Evolutionary conservation across 768 basidiomycete genomes (phyloP).

Genomic region (Tricholoma sp.): DNA sequence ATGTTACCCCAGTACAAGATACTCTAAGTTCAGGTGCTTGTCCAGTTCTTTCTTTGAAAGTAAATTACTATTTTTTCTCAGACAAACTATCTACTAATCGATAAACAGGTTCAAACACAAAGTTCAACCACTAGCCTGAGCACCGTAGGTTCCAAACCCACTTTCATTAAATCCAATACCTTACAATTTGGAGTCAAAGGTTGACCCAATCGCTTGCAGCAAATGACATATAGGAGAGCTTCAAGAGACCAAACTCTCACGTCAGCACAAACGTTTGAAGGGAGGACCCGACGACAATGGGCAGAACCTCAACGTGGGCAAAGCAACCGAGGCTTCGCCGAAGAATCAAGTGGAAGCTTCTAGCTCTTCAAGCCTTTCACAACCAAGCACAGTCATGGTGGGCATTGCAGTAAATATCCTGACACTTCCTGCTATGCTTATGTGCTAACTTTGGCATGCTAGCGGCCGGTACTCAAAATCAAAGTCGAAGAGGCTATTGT

Average conservation of each 20-base stretch:
- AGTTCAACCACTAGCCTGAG: neutral
- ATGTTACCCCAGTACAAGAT: neutral
- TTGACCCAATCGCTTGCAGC: neutral
- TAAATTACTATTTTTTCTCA: neutral
- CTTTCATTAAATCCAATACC: neutral
- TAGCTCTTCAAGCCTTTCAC: neutral
- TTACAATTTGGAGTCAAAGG: neutral
- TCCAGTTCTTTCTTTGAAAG: neutral
- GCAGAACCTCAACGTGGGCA: neutral
- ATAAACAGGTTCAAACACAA: neutral
- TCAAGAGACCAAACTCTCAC: neutral
- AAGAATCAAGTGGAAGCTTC: neutral
- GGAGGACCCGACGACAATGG: neutral
- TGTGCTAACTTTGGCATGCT: neutral
- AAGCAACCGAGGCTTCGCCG: neutral
- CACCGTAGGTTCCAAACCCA: no score
- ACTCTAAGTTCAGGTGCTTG: neutral
- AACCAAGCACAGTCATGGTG: neutral
- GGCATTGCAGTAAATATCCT: neutral
- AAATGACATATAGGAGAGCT: neutral
- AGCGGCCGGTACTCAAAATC: neutral
- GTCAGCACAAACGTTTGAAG: neutral
- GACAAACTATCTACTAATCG: neutral
- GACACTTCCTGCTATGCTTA: neutral
- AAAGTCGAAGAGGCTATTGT: constrained; percentile 4